Conservation (phyloP, 2,329 filamentous ascomycete genomes). For the Ampelomyces quisqualis region DNA sequence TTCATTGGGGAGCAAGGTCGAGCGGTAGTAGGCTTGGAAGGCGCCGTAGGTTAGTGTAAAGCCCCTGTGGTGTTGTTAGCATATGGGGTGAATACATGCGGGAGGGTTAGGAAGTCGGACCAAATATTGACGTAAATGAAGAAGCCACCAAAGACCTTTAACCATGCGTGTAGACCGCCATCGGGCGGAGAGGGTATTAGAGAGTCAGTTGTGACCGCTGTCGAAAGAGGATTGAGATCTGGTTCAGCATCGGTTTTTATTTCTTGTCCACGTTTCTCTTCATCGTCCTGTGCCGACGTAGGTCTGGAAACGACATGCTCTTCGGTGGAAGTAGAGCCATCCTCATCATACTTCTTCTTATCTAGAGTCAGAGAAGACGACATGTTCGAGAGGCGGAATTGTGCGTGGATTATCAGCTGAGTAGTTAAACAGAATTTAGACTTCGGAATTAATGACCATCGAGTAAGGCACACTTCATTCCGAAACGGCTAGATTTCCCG, state of each 20-base stretch:
- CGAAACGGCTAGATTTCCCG: not conserved
- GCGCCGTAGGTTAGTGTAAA: slow-evolving; percentile 47
- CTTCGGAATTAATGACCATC: slow-evolving; percentile 1
- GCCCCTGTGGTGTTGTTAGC: slow-evolving; percentile 33
- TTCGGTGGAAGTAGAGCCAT: slow-evolving; percentile 11
- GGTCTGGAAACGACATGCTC: slow-evolving; percentile 18
- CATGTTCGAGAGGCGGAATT: slow-evolving; percentile 7
- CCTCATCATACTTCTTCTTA: slow-evolving; percentile 16
- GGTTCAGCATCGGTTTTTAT: slow-evolving; percentile 15
- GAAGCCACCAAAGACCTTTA: slow-evolving; percentile 44
- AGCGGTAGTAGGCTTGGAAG: slow-evolving; percentile 51
- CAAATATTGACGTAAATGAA: slow-evolving; percentile 45
- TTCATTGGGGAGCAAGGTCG: slow-evolving; percentile 40
- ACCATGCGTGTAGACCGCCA: slow-evolving; percentile 43
- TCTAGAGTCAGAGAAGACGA: slow-evolving; percentile 15
- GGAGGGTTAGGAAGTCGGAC: slow-evolving; percentile 13
- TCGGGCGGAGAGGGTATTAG: slow-evolving; percentile 39
- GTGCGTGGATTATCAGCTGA: too few species aligned
- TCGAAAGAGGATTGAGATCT: slow-evolving; percentile 22
- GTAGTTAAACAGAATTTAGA: not conserved
- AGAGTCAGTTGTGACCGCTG: slow-evolving; percentile 21
- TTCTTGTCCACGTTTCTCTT: slow-evolving; percentile 5
- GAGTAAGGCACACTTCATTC: slow-evolving; percentile 5
- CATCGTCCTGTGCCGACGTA: slow-evolving; percentile 10
- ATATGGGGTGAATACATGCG: not conserved